Evolutionary conservation across 208 protist genomes (phyloP), one percentile per base, ranked within the genome.

Genomic region (Acanthamoeba castellanii): DNA sequence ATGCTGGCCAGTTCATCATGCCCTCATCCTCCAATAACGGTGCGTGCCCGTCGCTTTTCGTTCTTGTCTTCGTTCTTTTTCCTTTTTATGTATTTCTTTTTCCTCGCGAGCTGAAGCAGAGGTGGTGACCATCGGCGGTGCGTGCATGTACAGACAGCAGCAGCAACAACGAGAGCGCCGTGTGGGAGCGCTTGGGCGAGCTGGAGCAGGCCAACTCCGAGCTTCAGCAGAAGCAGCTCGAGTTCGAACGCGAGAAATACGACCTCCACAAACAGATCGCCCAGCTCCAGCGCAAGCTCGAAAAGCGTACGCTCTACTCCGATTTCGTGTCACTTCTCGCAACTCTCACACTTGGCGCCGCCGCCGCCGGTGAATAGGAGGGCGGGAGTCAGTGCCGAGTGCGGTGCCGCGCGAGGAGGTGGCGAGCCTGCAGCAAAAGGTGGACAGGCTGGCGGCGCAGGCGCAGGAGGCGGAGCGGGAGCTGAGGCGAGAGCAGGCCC

Each of bases 141-240:
- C 25, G 59, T 8, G 25, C 59, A 13, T 25, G 59, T n/a, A 5
- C 59, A 66, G 59, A 66, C 25, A 66, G 55, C 55, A 59, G 8
- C n/a, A 45, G 70, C 59, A 66, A 82, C 32, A 82, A 52, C 74
- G 74, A 82, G 25, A 82, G 30, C 74, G 74, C 50, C 25, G 74
- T 82, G 74, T 52, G 34, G 74, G 74, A 82, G 25, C 74, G 74
- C 7, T n/a, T 82, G 74, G 42, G 74, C 37, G n/a, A 82, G 42
- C 42, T 82, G 18, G 74, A 82, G 74, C 74, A 82, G 74, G 42
- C 74, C 74, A 82, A 82, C 74, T 82, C 42, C 14, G 74, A 82
- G 42, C 74, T 82, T 18, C 74, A 82, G 74, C 74, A 82, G 74
- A 82, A 82, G 42, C 74, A 82, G 74, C 74, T 82, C 37, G 74